Conservation (phyloP, 2,329 filamentous ascomycete genomes). For the Fusarium sarcochroum region DNA sequence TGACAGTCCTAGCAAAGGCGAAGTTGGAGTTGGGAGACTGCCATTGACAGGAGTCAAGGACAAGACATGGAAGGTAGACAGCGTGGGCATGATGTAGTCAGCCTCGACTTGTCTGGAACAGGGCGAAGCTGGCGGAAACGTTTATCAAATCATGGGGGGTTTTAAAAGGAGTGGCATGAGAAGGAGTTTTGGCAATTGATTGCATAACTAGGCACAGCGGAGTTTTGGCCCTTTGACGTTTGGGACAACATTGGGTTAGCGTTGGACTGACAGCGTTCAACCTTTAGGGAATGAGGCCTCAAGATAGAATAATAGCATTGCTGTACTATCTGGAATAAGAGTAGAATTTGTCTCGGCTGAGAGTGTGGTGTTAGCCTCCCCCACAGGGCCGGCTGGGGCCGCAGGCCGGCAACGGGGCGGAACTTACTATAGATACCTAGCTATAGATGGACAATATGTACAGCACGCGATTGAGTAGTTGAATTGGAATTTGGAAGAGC, state of each 20-base stretch:
- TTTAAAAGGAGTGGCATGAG: constrained; percentile 19
- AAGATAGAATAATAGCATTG: not conserved
- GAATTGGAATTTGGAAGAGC: not conserved
- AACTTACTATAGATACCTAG: not conserved
- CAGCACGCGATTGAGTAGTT: not conserved
- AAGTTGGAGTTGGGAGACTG: not conserved
- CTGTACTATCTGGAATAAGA: not conserved
- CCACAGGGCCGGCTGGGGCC: not conserved
- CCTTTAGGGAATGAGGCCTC: constrained; percentile 1
- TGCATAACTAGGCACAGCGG: constrained; percentile 6
- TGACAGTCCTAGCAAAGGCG: constrained; percentile 21
- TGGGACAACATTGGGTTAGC: constrained; percentile 18
- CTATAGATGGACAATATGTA: not conserved
- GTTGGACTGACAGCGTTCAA: constrained; percentile 4
- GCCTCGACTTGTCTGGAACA: constrained; percentile 3
- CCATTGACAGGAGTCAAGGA: not conserved
- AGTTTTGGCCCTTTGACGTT: constrained; percentile 15
- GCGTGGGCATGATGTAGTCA: not conserved
- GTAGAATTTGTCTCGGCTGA: not conserved
- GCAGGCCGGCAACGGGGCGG: not conserved
- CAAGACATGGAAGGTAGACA: not conserved
- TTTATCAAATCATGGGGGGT: not conserved
- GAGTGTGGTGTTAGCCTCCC: not conserved
- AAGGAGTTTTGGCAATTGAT: constrained; percentile 32
- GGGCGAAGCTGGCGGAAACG: not conserved